Conservation (phyloP, 352 stramenopile genomes). For the Pythium coloratum region DNA sequence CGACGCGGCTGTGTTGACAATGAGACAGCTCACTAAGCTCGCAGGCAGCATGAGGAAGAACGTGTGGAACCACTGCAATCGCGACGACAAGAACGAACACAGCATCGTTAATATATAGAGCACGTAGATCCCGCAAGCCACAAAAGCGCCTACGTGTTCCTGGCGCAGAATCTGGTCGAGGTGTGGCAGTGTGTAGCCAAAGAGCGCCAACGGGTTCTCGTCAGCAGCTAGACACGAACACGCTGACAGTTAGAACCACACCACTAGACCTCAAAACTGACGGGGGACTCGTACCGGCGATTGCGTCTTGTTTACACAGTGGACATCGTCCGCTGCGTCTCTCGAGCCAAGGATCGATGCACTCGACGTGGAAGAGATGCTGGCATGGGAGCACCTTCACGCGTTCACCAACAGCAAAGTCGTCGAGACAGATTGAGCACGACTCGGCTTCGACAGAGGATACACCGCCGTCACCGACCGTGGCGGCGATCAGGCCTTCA, state of each 20-base stretch:
- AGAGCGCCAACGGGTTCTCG: conserved; percentile 56
- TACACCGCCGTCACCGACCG: background rate
- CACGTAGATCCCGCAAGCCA: conserved; percentile 25
- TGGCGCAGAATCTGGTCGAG: conserved; percentile 75
- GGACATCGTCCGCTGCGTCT: conserved; percentile 71
- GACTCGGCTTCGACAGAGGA: conserved; percentile 30
- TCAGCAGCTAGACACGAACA: conserved; percentile 30
- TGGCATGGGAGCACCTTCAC: conserved; percentile 85
- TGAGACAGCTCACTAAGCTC: conserved; percentile 77
- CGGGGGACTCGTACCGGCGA: conserved; percentile 41
- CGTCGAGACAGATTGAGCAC: conserved; percentile 79
- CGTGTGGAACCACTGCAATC: conserved; percentile 63
- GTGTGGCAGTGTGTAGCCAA: conserved; percentile 55
- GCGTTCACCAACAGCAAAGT: conserved; percentile 52
- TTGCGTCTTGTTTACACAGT: conserved; percentile 84
- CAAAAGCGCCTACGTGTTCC: conserved; percentile 51
- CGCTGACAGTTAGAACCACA: background rate
- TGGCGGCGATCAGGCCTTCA: background rate
- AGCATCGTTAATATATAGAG: conserved; percentile 11
- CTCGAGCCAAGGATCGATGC: conserved; percentile 87
- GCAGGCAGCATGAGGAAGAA: conserved; percentile 82
- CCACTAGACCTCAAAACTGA: background rate
- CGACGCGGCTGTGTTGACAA: conserved; percentile 71
- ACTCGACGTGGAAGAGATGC: conserved; percentile 85
- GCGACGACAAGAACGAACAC: conserved; percentile 14